Percentiles rank a stretch among this genome's conserved stretches.
Evolutionary conservation across 306 rosid genomes (phyloP).

Genomic region (Cucumis cinereus): DNA sequence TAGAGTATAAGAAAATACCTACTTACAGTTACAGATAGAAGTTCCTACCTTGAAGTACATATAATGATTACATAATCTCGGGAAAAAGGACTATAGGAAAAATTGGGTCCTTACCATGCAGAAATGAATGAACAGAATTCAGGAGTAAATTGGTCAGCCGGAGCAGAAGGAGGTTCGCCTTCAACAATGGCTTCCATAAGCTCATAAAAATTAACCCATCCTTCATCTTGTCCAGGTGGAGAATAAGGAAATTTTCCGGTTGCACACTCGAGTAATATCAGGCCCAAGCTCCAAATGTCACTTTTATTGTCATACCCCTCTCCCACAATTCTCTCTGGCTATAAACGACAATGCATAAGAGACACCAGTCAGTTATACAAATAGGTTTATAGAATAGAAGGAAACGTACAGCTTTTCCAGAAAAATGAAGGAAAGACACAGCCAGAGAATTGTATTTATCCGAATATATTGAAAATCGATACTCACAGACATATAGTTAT

Average conservation of each 20-base stretch:
- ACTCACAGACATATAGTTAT: conserved; percentile 98
- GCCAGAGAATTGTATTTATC: background rate
- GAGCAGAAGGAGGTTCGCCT: conserved; percentile 73
- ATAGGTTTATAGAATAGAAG: background rate
- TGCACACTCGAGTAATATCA: conserved; percentile 89
- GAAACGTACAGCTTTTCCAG: background rate
- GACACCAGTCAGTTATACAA: background rate
- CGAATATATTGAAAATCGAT: background rate
- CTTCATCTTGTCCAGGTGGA: conserved; percentile 63
- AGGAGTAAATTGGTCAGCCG: conserved; percentile 66
- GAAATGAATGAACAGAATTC: conserved; percentile 87
- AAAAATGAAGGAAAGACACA: background rate
- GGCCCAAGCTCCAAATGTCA: conserved; percentile 97
- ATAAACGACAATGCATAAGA: conserved; percentile 19
- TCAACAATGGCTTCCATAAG: conserved; percentile 81
- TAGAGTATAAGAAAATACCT: background rate
- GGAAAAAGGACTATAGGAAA: background rate
- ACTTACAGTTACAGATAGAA: background rate
- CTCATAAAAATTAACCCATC: conserved; percentile 72
- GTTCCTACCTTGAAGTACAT: background rate
- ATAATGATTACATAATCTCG: background rate
- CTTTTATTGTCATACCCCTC: conserved; percentile 63
- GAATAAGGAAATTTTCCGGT: conserved; percentile 71
- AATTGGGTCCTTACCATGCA: conserved; percentile 54
- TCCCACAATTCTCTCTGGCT: conserved; percentile 94